Base-by-base conservation (phyloP, 2,329 filamentous ascomycete genomes). In the Colletotrichum plurivorum region DNA sequence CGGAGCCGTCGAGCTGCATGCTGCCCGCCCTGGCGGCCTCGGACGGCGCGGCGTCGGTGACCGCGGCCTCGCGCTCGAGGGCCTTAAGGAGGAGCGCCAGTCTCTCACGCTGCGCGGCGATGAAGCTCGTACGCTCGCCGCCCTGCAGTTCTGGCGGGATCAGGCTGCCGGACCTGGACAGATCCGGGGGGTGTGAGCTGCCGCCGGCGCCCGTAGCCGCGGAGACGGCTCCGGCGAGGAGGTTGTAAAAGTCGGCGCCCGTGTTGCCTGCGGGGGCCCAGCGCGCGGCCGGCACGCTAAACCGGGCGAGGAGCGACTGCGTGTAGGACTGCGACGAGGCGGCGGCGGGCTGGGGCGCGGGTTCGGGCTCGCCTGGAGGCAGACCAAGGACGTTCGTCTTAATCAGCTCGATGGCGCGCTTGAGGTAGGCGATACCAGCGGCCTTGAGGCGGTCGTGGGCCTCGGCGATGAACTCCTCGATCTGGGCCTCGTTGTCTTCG, bases 381-480 rank as follows among this genome's bases (percentile, higher is more conserved):
- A 95, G 84, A 68, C 94, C 94, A n/a, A 98, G 84, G 8, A 97
- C 82, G 72, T 92, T 91, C 73, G 93, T 92, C 76, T 92, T 92
- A 73, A 96, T 81, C 70, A 90, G 80, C 73, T 94, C 92, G 74
- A 95, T 89, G 58, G 88, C 87, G 73, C 89, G 87, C 77, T 92
- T 92, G 71, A 95, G 81, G 78, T 94, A 95, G 73, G 90, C 85
- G 68, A 97, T 84, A 48, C 95, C 95, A 46, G 93, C 90, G 16
- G 90, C 85, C 81, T 91, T 93, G 71, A 94, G 89, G 67, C 91
- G 90, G 73, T 94, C 93, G 80, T 98, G 95, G 48, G 91, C 87
- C 69, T 90, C 88, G 72, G 91, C 91, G 79, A 98, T 98, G 77
- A 97, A 92, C 71, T 94, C 90, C 77, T 99, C 96, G 80, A 99